These are phyloP conservation scores for Fusarium circinatum DNA, from an alignment of 2,329 filamentous ascomycete genomes.

Conservation along the genomic window DNA sequence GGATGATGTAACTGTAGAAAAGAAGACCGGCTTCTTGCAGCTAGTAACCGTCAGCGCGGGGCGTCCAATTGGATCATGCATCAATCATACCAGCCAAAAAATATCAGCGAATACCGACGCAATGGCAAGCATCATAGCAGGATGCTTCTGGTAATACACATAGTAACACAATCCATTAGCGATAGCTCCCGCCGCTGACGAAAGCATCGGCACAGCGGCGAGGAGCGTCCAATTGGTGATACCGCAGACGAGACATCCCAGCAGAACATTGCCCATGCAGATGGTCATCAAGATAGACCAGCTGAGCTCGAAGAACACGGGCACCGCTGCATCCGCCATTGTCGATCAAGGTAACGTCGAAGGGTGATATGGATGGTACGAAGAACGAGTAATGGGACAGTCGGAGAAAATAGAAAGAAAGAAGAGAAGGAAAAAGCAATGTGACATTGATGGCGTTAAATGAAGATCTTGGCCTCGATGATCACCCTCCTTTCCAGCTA, in stretches of 20 bases:
- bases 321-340: conserved; percentile 13
- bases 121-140: conserved; percentile 38
- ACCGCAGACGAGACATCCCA: conserved; percentile 51
- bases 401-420: background rate
- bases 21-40: conserved; percentile 56
- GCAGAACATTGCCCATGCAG: conserved; percentile 51
- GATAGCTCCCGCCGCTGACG: conserved; percentile 50
- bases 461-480: background rate
- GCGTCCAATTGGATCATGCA: rapidly evolving
- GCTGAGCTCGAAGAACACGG: conserved; percentile 53
- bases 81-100: conserved; percentile 51
- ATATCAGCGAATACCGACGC: conserved; percentile 52
- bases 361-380: background rate
- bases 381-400: background rate
- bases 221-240: conserved; percentile 52
- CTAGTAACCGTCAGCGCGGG: conserved; percentile 26
- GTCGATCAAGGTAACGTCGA: background rate
- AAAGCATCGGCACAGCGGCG: conserved; percentile 51
- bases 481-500: conserved; percentile 12
- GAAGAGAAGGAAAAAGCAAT: conserved; percentile 5
- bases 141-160: conserved; percentile 48
- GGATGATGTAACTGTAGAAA: conserved; percentile 62
- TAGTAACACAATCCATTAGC: conserved; percentile 56
- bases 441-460: conserved; percentile 4
- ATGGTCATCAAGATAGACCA: conserved; percentile 57